Conservation (phyloP, 495 filamentous ascomycete genomes). For the Acidomyces sp. region DNA sequence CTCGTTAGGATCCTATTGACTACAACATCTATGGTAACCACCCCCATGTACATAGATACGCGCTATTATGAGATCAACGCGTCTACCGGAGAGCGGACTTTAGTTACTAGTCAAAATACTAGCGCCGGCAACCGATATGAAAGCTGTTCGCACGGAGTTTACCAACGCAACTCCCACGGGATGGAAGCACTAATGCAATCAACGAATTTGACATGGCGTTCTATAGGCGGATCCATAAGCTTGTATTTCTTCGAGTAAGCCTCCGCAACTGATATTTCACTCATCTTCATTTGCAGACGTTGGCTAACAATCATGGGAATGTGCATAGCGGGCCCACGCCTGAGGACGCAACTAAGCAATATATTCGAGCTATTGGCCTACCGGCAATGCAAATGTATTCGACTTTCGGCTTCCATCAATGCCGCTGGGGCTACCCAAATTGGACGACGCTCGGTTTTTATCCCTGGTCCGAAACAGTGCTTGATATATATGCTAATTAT, state of each 20-base stretch:
- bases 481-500: too few species aligned
- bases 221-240: constrained; percentile 50
- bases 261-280: too few species aligned
- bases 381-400: constrained; percentile 53
- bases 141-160: constrained; percentile 49
- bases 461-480: too few species aligned
- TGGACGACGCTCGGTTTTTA: too few species aligned
- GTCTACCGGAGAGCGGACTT: constrained; percentile 37
- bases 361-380: constrained; percentile 41
- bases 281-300: too few species aligned
- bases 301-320: too few species aligned
- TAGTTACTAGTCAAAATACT: constrained; percentile 41
- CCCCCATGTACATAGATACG: constrained; percentile 49
- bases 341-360: constrained; percentile 43
- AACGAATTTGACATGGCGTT: constrained; percentile 62
- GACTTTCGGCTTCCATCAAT: constrained; percentile 52
- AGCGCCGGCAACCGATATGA: constrained; percentile 44
- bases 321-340: constrained; percentile 45
- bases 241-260: constrained; percentile 52
- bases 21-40: constrained; percentile 47
- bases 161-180: constrained; percentile 53
- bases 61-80: constrained; percentile 46
- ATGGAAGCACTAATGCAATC: constrained; percentile 59
- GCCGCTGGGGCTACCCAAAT: constrained; percentile 51
- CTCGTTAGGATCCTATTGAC: too few species aligned